Evolutionary conservation across 208 protist species (phyloP).

Genomic region (Acanthamoeba royreba): DNA sequence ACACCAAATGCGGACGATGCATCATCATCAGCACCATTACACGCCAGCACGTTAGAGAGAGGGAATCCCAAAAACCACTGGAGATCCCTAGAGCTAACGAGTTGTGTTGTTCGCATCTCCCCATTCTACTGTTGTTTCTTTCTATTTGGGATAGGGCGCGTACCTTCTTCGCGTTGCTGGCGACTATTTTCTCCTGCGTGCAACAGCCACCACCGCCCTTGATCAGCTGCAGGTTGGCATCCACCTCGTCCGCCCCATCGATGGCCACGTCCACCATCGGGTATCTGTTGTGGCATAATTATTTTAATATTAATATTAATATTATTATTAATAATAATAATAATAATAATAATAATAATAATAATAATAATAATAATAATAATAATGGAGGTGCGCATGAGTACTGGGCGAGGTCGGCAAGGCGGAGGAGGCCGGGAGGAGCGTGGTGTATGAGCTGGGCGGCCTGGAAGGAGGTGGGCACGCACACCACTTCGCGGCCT

Average conservation of each 20-base stretch:
- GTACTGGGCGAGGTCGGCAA: constrained; percentile 53
- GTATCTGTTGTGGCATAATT: background rate
- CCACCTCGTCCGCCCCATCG: constrained; percentile 78
- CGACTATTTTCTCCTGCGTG: constrained; percentile 76
- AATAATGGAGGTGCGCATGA: background rate
- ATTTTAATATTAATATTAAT: too few species aligned
- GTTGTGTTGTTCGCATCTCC: too few species aligned
- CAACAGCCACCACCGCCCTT: constrained; percentile 69
- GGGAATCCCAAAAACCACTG: too few species aligned
- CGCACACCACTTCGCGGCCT: constrained; percentile 53
- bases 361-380: too few species aligned
- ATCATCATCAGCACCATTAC: background rate
- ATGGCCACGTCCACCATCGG: constrained; percentile 71
- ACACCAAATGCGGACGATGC: background rate
- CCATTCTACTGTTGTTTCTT: too few species aligned
- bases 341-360: too few species aligned
- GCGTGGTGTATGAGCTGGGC: constrained; percentile 67
- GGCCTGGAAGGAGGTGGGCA: constrained; percentile 80
- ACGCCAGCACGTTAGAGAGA: background rate
- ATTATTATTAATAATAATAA: too few species aligned
- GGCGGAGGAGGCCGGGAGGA: constrained; percentile 39
- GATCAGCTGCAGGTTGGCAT: constrained; percentile 64
- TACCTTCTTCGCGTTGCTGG: constrained; percentile 49
- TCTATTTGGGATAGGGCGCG: too few species aligned
- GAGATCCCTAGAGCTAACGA: too few species aligned